Evolutionary conservation across 805 yeast species (phyloP).

Genomic region (Yarrowia sp.): DNA sequence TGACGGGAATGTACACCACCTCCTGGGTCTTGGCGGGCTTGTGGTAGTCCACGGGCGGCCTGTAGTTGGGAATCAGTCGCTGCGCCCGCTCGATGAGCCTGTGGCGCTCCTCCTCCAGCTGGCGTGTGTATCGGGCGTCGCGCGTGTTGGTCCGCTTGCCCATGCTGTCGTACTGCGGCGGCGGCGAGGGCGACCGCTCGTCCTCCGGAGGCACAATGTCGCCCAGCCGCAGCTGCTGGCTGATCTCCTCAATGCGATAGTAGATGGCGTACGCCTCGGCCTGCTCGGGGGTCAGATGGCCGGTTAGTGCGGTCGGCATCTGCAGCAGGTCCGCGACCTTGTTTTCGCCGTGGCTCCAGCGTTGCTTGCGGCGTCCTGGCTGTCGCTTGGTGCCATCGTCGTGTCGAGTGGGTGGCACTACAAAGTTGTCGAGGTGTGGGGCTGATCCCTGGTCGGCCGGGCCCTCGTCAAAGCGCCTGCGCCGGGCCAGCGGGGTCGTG

Average conservation of each 20-base stretch:
- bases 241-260: conserved; percentile 77
- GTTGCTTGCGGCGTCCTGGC: conserved; percentile 30
- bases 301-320: conserved; percentile 47
- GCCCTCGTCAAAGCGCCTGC: conserved; percentile 26
- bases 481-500: conserved; percentile 22
- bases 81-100: conserved; percentile 72
- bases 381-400: conserved; percentile 24
- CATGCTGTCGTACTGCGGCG: conserved; percentile 78
- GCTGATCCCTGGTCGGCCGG: conserved; percentile 21
- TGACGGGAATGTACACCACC: conserved; percentile 79
- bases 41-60: conserved; percentile 75
- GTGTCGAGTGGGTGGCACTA: conserved; percentile 22
- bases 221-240: conserved; percentile 54
- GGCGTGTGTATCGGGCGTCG: conserved; percentile 59
- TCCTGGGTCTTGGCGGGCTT: conserved; percentile 71
- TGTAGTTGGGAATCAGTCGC: conserved; percentile 67
- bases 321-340: conserved; percentile 34
- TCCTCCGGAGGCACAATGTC: conserved; percentile 49
- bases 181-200: conserved; percentile 77
- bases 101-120: conserved; percentile 76
- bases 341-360: conserved; percentile 39
- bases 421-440: conserved; percentile 4
- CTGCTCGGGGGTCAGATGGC: conserved; percentile 70
- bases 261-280: conserved; percentile 62
- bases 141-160: conserved; percentile 88